Conservation (phyloP, 768 basidiomycete species). For the Termitomyces bulborhizus region DNA sequence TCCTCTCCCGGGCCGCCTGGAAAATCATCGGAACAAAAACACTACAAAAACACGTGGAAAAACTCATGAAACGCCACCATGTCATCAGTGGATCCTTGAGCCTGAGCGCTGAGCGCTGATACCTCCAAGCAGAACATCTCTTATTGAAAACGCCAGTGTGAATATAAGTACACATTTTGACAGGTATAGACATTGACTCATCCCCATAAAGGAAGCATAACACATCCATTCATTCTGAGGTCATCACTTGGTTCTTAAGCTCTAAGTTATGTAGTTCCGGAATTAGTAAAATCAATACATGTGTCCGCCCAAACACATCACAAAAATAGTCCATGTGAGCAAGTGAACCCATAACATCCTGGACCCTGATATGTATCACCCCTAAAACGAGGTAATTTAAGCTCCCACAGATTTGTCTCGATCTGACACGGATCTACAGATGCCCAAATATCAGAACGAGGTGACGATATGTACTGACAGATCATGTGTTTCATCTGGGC, state of each 20-base stretch:
- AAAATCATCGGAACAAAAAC: constrained; percentile 5
- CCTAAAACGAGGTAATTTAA: background rate
- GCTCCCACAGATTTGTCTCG: background rate
- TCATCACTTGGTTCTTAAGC: too few relatives aligned
- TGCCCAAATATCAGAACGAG: background rate
- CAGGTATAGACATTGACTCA: background rate
- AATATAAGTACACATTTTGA: background rate
- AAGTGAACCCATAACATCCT: background rate
- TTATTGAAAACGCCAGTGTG: background rate
- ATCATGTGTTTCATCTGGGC: background rate
- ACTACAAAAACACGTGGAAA: constrained; percentile 9
- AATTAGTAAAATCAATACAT: background rate
- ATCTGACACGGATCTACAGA: background rate
- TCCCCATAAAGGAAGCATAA: too few relatives aligned
- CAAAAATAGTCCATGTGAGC: background rate
- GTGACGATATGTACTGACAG: too few relatives aligned
- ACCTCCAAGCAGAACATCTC: background rate
- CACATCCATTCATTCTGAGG: too few relatives aligned
- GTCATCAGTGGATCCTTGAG: too few relatives aligned
- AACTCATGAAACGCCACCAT: background rate
- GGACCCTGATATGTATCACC: background rate
- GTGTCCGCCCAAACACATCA: background rate
- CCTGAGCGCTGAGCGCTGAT: background rate
- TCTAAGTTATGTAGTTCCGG: too few relatives aligned
- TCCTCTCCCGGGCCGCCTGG: constrained; percentile 6